A percentile compares a stretch with the other conserved stretches of the same genome.
phyloP scores from a whole-genome alignment of 2,329 filamentous ascomycete genomes.

The Tolypocladium capitatum region DNA sequence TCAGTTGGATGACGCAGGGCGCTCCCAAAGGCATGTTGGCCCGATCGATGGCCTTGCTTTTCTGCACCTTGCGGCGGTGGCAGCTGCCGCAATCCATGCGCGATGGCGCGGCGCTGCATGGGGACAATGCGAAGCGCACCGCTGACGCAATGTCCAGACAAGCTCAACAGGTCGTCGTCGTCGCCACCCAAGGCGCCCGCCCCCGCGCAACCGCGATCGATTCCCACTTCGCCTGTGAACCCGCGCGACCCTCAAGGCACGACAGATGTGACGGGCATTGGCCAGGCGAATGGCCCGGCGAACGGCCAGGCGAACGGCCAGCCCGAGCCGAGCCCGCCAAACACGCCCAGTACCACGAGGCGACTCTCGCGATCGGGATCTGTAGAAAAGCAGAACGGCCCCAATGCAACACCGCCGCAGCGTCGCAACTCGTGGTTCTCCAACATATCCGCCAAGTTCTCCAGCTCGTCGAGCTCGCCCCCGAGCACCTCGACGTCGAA shows the following conservation, averaged over 20 bases:
- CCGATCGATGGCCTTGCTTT: neutral
- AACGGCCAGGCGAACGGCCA: conserved; percentile 8
- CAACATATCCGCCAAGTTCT: conserved; percentile 86
- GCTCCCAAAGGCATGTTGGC: conserved; percentile 58
- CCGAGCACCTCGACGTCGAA: conserved; percentile 14
- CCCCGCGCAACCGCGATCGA: conserved; percentile 18
- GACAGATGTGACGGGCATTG: conserved; percentile 9
- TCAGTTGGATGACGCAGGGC: conserved; percentile 79
- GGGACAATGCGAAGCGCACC: neutral
- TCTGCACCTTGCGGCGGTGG: neutral
- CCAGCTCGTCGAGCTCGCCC: conserved; percentile 30
- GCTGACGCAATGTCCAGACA: conserved; percentile 12
- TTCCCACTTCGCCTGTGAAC: conserved; percentile 15
- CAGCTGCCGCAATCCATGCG: neutral
- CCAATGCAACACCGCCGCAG: conserved; percentile 23
- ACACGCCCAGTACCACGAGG: conserved; percentile 10
- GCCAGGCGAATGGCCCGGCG: conserved; percentile 9
- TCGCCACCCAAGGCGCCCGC: conserved; percentile 11
- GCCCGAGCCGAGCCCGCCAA: conserved; percentile 10
- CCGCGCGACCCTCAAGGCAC: conserved; percentile 13
- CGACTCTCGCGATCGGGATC: conserved; percentile 21
- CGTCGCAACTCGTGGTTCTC: conserved; percentile 82
- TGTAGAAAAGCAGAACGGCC: conserved; percentile 17
- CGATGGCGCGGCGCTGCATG: neutral
- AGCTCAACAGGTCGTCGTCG: conserved; percentile 15